phyloP scores from a whole-genome alignment of 768 basidiomycete genomes.

The Coprinopsis strossmayeri region DNA sequence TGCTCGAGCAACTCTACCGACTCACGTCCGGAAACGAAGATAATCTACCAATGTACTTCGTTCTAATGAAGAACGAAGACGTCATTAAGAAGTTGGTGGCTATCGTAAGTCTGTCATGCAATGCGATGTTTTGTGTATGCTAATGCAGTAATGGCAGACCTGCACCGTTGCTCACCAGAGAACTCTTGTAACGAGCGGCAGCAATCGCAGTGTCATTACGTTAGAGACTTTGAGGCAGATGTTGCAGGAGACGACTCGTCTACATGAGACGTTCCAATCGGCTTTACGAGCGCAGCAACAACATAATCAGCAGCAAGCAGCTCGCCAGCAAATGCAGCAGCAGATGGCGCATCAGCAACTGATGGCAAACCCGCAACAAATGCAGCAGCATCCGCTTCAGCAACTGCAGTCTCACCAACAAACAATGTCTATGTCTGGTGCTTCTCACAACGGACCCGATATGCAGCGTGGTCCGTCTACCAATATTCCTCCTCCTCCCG shows the following conservation, averaged over 20 bases:
- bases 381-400: slow-evolving; percentile 11
- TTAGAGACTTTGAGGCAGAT: slow-evolving; percentile 37
- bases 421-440: background rate
- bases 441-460: background rate
- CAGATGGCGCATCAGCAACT: slow-evolving; percentile 12
- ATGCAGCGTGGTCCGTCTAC: slow-evolving; percentile 5
- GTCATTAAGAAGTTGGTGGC: slow-evolving; percentile 41
- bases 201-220: slow-evolving; percentile 34
- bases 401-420: slow-evolving; percentile 3
- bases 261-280: slow-evolving; percentile 32
- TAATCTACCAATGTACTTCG: slow-evolving; percentile 40
- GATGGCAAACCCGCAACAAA: slow-evolving; percentile 14
- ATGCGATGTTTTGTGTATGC: too few relatives aligned
- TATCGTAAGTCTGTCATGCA: too few relatives aligned
- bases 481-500: slow-evolving; percentile 11
- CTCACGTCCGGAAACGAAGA: slow-evolving; percentile 40
- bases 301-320: slow-evolving; percentile 15
- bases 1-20: slow-evolving; percentile 45
- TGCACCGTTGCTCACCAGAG: slow-evolving; percentile 41
- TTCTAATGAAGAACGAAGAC: slow-evolving; percentile 42
- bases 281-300: slow-evolving; percentile 17
- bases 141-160: too few relatives aligned
- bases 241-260: slow-evolving; percentile 33
- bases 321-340: slow-evolving; percentile 13
- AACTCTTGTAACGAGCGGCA: slow-evolving; percentile 26